phyloP scores from a whole-genome alignment of 306 rosid species.

The Nissolia schottii region DNA sequence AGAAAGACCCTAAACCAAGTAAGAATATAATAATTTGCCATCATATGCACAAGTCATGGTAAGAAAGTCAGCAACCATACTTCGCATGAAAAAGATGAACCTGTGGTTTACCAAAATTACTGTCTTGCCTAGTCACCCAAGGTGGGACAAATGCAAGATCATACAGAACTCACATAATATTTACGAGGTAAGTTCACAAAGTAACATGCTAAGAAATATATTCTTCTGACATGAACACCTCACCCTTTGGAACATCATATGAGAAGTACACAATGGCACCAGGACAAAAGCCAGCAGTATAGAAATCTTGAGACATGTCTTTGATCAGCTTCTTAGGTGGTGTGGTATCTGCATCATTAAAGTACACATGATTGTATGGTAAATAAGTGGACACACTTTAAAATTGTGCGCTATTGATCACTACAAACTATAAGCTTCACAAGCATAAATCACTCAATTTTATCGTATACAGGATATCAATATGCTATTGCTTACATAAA shows the following conservation, averaged over 20 bases:
- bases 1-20: background rate
- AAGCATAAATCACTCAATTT: background rate
- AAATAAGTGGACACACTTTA: background rate
- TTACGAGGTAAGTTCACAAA: background rate
- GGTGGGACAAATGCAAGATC: background rate
- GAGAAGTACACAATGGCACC: conserved; percentile 89
- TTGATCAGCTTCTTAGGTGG: conserved; percentile 82
- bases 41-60: background rate
- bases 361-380: background rate
- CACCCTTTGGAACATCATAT: conserved; percentile 59
- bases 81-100: background rate
- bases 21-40: background rate
- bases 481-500: conserved; percentile 59
- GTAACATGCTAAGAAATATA: background rate
- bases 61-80: background rate
- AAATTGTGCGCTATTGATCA: background rate
- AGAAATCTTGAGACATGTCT: conserved; percentile 68
- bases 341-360: conserved; percentile 61
- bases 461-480: background rate
- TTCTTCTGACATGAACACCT: conserved; percentile 19
- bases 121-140: background rate
- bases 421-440: background rate
- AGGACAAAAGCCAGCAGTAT: conserved; percentile 74
- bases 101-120: background rate
- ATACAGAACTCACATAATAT: background rate